Evolutionary conservation across 2,329 filamentous ascomycete genomes (phyloP), one percentile per base, ranked within the genome.

Genomic region (Xylaria sp.): DNA sequence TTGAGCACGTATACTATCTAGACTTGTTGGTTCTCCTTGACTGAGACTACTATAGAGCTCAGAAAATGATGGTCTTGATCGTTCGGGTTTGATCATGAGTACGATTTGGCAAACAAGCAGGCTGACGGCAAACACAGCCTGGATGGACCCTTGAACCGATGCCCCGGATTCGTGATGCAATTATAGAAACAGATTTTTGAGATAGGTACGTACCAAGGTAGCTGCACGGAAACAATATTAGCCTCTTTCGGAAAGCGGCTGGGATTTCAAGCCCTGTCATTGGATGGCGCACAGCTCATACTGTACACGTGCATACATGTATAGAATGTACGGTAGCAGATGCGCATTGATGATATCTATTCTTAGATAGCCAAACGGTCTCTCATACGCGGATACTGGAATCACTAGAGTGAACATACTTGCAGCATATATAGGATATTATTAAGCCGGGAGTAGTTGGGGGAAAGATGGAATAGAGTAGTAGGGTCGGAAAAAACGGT

Each of bases 91-190:
- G 50, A 23, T 41, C 32, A 25, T 65, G 34, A 41, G 10, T 37
- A 34, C 15, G 28, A 32, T 66, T n/a, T 48, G 39, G 28, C 20
- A 66, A 66, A 66, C 39, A 58, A 28, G 50, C 25, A 44, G 37
- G 57, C 60, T 62, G 20, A 65, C 57, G 46, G 50, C 48, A 66
- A 62, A 66, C 48, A 55, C 23, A 46, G 56, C 59, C 32, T 44
- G 41, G 65, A 52, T 44, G 41, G 65, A 52, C 52, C 65, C 52
- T 56, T 41, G 63, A 55, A 50, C 63, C 67, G 63, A 51, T 58
- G 63, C 63, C 68, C 68, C 64, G 68, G 64, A 70, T 67, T 59
- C 51, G 13, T 52, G 62, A 54, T 63, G 59, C 68, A 67, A 66
- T 66, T 70, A 66, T 70, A 70, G 68, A 66, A 69, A 9, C 51